These are phyloP conservation scores for Pyronema domesticum DNA, from an alignment of 495 filamentous ascomycete genomes.

Conservation along the genomic window DNA sequence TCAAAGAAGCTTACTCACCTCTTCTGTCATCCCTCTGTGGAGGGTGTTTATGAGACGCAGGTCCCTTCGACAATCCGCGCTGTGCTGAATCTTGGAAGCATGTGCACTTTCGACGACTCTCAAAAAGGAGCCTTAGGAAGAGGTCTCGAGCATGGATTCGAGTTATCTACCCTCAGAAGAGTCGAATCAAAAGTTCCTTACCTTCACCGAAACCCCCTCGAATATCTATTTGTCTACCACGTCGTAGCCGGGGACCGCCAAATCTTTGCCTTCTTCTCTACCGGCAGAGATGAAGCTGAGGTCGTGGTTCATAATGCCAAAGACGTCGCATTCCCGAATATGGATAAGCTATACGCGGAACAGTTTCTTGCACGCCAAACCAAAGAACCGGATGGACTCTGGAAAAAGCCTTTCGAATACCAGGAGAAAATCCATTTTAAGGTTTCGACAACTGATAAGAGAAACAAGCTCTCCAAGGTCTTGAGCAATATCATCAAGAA, in stretches of 20 bases:
- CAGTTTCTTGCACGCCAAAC: slow-evolving; percentile 40
- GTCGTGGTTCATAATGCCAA: slow-evolving; percentile 66
- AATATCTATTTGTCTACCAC: slow-evolving; percentile 82
- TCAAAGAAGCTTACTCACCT: slow-evolving; percentile 60
- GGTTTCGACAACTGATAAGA: slow-evolving; percentile 68
- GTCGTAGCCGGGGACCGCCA: slow-evolving; percentile 77
- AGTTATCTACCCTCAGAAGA: slow-evolving; percentile 55
- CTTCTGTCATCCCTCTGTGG: slow-evolving; percentile 83
- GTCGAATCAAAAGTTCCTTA: slow-evolving; percentile 53
- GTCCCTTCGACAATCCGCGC: slow-evolving; percentile 70
- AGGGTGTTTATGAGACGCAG: slow-evolving; percentile 91
- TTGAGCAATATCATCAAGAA: slow-evolving; percentile 72
- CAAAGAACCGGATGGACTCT: slow-evolving; percentile 46
- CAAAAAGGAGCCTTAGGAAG: slow-evolving; percentile 83
- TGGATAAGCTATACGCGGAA: slow-evolving; percentile 80
- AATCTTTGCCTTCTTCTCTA: slow-evolving; percentile 86
- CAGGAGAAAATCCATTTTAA: slow-evolving; percentile 77
- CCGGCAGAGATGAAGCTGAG: slow-evolving; percentile 57
- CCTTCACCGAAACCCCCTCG: slow-evolving; percentile 46
- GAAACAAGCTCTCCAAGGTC: slow-evolving; percentile 72
- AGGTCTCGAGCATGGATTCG: slow-evolving; percentile 85
- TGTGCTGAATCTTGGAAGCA: slow-evolving; percentile 69
- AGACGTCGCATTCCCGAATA: slow-evolving; percentile 62
- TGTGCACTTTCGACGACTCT: slow-evolving; percentile 86
- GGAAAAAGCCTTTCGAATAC: slow-evolving; percentile 69